These are phyloP conservation scores for Oryza glumipatula DNA, from an alignment of 176 grass and related monocot genomes.

Conservation along the genomic window DNA sequence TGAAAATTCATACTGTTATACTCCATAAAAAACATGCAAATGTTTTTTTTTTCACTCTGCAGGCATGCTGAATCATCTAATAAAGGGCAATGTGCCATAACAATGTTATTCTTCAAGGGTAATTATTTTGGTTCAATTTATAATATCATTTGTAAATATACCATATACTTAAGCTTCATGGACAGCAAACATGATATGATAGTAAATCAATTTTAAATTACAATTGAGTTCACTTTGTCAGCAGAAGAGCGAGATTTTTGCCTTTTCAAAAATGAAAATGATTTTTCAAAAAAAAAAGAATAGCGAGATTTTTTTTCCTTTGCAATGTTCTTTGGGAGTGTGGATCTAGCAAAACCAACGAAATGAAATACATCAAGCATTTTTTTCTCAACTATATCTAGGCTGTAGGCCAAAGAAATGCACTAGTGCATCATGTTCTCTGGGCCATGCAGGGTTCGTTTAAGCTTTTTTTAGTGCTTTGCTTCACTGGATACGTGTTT, in stretches of 20 bases:
- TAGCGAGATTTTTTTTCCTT: not conserved
- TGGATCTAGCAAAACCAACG: slow-evolving; percentile 18
- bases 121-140: not conserved
- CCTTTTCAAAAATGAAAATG: too few species aligned
- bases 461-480: slow-evolving; percentile 32
- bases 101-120: not conserved
- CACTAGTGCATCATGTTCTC: slow-evolving; percentile 47
- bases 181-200: too few species aligned
- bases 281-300: too few species aligned
- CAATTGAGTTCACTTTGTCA: not conserved
- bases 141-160: not conserved
- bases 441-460: slow-evolving; percentile 23
- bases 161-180: not conserved
- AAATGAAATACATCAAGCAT: not conserved
- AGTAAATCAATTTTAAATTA: not conserved
- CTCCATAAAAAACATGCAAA: too few species aligned
- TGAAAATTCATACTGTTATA: too few species aligned
- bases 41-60: too few species aligned
- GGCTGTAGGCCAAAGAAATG: slow-evolving; percentile 39
- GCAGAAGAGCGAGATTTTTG: not conserved
- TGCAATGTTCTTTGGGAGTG: not conserved
- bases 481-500: slow-evolving; percentile 49
- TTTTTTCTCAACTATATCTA: slow-evolving; percentile 22
- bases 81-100: too few species aligned
- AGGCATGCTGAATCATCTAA: too few species aligned